Evolutionary conservation across 306 rosid genomes (phyloP).

Genomic region (Cicer chorassanicum): DNA sequence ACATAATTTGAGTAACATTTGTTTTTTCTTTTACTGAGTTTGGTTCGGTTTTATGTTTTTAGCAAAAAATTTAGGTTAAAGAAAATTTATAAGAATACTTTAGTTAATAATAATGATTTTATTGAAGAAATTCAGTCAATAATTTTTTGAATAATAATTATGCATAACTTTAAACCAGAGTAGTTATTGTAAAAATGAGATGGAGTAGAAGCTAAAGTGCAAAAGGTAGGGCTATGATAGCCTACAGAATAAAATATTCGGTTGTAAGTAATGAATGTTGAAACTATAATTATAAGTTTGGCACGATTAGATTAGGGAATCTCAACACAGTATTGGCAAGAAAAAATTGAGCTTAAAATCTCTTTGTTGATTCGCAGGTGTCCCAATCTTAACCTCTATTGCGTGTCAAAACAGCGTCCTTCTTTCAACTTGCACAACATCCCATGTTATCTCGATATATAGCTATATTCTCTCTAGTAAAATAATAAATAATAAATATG

Average conservation of each 20-base stretch:
- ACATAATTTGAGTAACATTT: too few species aligned
- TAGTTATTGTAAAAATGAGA: too few species aligned
- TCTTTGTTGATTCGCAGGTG: constrained; percentile 20
- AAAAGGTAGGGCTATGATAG: constrained; percentile 41
- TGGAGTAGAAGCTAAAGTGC: constrained; percentile 23
- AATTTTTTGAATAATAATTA: too few species aligned
- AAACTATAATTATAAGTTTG: constrained; percentile 45
- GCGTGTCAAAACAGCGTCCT: constrained; percentile 26
- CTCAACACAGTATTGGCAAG: constrained; percentile 3
- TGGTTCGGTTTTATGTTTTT: too few species aligned
- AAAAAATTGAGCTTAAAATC: constrained; percentile 18
- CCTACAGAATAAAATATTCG: constrained; percentile 32
- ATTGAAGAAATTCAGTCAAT: too few species aligned
- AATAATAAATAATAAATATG: too few species aligned
- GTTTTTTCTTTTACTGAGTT: too few species aligned
- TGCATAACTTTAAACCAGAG: too few species aligned
- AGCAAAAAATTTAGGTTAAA: too few species aligned
- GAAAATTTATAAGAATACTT: too few species aligned
- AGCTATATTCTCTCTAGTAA: too few species aligned
- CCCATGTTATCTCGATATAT: not conserved
- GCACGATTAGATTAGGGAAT: constrained; percentile 44
- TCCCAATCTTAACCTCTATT: constrained; percentile 26
- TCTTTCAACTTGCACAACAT: constrained; percentile 2
- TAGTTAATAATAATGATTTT: too few species aligned
- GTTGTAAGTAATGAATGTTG: constrained; percentile 33